Evolutionary conservation across 2,329 filamentous ascomycete species (phyloP).

Genomic region (Fusarium sp.): DNA sequence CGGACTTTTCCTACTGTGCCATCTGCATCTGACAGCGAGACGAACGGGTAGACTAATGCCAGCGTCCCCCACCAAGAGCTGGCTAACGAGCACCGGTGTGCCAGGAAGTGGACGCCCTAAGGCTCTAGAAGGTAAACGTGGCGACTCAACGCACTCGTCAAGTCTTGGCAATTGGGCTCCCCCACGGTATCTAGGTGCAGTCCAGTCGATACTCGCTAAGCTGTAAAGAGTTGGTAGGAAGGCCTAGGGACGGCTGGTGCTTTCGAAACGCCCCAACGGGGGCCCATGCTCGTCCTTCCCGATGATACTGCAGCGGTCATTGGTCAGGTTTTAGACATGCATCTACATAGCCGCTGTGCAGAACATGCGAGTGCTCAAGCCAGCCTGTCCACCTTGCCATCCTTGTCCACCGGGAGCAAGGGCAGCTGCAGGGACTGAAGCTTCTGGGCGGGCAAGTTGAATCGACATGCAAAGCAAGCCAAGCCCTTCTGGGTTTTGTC

Average conservation of each 20-base stretch:
- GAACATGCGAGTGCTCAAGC: constrained; percentile 56
- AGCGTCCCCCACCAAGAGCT: constrained; percentile 42
- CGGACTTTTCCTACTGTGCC: constrained; percentile 32
- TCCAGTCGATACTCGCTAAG: constrained; percentile 33
- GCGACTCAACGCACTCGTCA: constrained; percentile 34
- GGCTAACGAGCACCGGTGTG: constrained; percentile 45
- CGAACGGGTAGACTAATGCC: constrained; percentile 52
- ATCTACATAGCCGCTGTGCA: constrained; percentile 57
- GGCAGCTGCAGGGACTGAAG: constrained; percentile 49
- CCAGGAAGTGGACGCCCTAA: constrained; percentile 33
- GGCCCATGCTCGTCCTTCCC: constrained; percentile 44
- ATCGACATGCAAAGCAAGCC: constrained; percentile 34
- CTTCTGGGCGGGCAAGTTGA: constrained; percentile 35
- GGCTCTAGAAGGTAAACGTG: constrained; percentile 41
- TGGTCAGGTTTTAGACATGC: constrained; percentile 51
- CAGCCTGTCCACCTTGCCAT: constrained; percentile 44
- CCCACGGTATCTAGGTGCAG: constrained; percentile 34
- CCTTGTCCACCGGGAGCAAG: constrained; percentile 39
- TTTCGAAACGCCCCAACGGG: constrained; percentile 48
- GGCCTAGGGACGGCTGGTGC: constrained; percentile 37
- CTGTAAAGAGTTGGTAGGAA: constrained; percentile 35
- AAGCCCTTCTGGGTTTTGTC: constrained; percentile 41
- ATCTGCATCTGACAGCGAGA: constrained; percentile 46
- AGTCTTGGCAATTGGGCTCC: constrained; percentile 39
- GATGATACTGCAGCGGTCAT: constrained; percentile 43